Evolutionary conservation across 192 early-diverging fungal species (phyloP).

Genomic region (Chytriomyces sp.): DNA sequence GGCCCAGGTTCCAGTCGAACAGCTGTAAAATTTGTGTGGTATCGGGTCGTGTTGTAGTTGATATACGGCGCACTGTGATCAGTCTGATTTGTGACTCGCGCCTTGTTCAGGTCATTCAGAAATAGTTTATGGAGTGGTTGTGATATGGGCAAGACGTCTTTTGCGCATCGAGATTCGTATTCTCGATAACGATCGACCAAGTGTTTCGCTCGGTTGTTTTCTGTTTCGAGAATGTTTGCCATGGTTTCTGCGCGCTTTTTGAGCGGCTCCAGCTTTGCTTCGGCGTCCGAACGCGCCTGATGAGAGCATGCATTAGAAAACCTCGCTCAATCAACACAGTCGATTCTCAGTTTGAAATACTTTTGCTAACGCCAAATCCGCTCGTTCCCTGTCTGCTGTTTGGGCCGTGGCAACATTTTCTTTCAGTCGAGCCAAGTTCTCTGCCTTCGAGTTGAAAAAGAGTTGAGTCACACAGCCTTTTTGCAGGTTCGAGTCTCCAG

Average conservation of each 20-base stretch:
- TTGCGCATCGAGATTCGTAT: neutral
- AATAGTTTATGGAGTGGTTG: conserved; percentile 20
- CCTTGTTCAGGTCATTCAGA: neutral
- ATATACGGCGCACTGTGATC: neutral
- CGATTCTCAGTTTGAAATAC: neutral
- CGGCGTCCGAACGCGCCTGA: neutral
- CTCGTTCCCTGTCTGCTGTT: neutral
- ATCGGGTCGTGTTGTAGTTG: conserved; percentile 9
- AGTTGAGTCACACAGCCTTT: neutral
- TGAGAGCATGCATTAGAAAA: neutral
- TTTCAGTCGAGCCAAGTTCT: neutral
- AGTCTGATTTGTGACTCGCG: no score
- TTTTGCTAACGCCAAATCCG: neutral
- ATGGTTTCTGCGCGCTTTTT: neutral
- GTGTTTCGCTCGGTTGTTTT: conserved; percentile 18
- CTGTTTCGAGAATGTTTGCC: neutral
- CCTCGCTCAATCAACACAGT: neutral
- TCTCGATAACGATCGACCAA: conserved; percentile 11
- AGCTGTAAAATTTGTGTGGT: conserved; percentile 5
- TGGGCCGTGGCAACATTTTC: neutral
- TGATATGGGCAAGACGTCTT: conserved; percentile 8
- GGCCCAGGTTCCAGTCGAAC: conserved; percentile 8
- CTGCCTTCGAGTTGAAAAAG: neutral
- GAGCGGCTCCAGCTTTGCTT: neutral
- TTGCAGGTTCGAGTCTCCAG: neutral